A percentile compares a stretch with the other conserved stretches of the same genome.
phyloP scores from a whole-genome alignment of 2,329 filamentous ascomycete species.

The Ramularia endophylla region DNA sequence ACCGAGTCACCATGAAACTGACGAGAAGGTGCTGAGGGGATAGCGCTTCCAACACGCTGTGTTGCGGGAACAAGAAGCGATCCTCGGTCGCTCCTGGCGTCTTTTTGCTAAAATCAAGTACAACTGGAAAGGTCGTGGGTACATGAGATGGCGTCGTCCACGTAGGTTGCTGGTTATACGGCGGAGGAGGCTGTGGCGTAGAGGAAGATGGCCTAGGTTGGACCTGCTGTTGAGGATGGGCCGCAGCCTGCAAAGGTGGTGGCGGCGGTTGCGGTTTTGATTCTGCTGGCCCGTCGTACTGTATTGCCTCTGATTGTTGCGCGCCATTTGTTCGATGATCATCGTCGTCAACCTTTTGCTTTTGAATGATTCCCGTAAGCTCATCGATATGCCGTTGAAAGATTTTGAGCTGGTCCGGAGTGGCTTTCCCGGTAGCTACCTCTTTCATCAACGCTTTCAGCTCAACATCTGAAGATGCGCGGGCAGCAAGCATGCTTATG shows the following conservation, averaged over 20 bases:
- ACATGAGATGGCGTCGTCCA: conserved; percentile 11
- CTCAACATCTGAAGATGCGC: conserved; percentile 65
- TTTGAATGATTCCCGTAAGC: conserved; percentile 52
- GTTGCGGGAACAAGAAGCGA: conserved; percentile 71
- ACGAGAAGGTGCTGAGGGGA: conserved; percentile 53
- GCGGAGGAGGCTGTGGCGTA: conserved; percentile 8
- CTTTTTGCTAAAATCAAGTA: conserved; percentile 56
- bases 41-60: conserved; percentile 67
- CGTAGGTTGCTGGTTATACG: conserved; percentile 21
- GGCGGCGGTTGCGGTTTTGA: conserved; percentile 7
- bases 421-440: conserved; percentile 69
- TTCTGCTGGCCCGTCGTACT: conserved; percentile 20
- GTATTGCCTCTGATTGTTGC: conserved; percentile 14
- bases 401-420: conserved; percentile 62
- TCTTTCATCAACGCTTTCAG: conserved; percentile 77
- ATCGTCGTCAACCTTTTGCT: conserved; percentile 32
- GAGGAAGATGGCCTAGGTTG: conserved; percentile 8
- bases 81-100: conserved; percentile 57
- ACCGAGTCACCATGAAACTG: conserved; percentile 71
- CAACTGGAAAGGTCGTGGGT: conserved; percentile 56
- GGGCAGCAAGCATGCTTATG: conserved; percentile 71
- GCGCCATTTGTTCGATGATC: conserved; percentile 10
- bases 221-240: conserved; percentile 4
- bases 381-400: conserved; percentile 80
- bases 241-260: conserved; percentile 10